Base-by-base conservation (phyloP, 148 eudicot genomes). In the Polygonum maritimum region DNA sequence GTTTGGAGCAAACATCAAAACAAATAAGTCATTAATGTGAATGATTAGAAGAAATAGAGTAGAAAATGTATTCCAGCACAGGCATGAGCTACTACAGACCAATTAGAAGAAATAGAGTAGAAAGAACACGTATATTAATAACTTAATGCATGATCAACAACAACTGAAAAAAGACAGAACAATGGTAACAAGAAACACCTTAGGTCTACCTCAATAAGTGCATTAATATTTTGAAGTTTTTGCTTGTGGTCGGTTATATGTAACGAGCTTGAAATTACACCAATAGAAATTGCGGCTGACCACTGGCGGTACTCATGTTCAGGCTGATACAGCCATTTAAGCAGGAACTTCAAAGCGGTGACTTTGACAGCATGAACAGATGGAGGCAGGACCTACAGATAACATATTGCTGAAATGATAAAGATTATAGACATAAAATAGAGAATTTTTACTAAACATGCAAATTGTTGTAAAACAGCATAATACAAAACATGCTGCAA, bases 301-400 rank as follows among this genome's bases (percentile, higher is more conserved):
- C 99, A 96, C 81, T 92, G 99, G 67, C 94, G 94, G 78, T 91
- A 84, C 82, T 96, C 99, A 71, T 91, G 99, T 79, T 91, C 99
- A 78, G 89, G 80, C 76, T 91, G 97, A 80, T 84, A 86, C 75
- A 96, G 85, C 98, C 98, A 96, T 60, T 75, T 83, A 76, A 88
- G 84, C 71, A 96, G 86, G 72, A 91, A 92, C 74, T 91, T 89
- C 76, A 91, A 86, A 76, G 92, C 98, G 80, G 87, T 72, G 21
- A 86, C 82, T 83, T 91, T 92, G 69, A 87, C 87, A 79, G 84
- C 84, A 87, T 96, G 94, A 71, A 80, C 93, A 73, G 99, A 86
- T 35, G 87, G 80, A n/a, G 99, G 98, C 84, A 96, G 81, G 69
- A 91, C 88, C 99, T 96, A 21, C 69, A 76, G 48, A 63, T 21